phyloP scores from a whole-genome alignment of 192 early-diverging fungal genomes.

The Geranomyces variabilis region DNA sequence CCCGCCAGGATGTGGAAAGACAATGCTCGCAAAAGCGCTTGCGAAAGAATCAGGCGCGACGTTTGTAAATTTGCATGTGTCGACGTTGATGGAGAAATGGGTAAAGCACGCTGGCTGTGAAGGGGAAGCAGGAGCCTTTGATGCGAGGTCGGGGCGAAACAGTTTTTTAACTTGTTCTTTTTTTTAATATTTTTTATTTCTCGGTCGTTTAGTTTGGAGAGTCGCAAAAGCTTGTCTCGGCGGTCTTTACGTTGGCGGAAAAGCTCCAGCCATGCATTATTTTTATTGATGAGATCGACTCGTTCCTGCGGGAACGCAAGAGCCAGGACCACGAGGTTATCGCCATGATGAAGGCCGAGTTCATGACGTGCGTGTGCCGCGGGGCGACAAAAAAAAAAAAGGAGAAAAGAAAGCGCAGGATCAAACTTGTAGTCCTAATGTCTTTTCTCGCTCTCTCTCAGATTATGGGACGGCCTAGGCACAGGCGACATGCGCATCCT shows the following conservation, averaged over 20 bases:
- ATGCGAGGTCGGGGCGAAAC: too few species aligned
- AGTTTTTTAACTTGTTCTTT: too few species aligned
- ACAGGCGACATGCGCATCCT: slow-evolving; percentile 61
- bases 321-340: slow-evolving; percentile 94
- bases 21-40: slow-evolving; percentile 97
- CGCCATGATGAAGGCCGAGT: slow-evolving; percentile 99
- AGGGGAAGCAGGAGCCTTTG: slow-evolving; percentile 62
- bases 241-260: slow-evolving; percentile 88
- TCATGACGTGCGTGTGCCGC: slow-evolving; percentile 72
- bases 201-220: slow-evolving; percentile 71
- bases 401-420: too few species aligned
- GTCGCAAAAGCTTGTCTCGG: slow-evolving; percentile 90
- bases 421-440: too few species aligned
- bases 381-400: too few species aligned
- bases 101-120: slow-evolving; percentile 45
- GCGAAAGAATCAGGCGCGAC: slow-evolving; percentile 96
- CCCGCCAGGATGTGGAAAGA: slow-evolving; percentile 96
- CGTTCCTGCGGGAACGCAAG: slow-evolving; percentile 90
- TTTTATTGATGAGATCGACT: slow-evolving; percentile 99
- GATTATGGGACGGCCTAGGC: slow-evolving; percentile 96
- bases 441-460: slow-evolving; percentile 13
- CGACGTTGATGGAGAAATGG: slow-evolving; percentile 95
- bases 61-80: slow-evolving; percentile 97
- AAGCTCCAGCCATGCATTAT: slow-evolving; percentile 96
- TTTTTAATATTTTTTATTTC: background rate